A percentile compares a stretch with the other conserved stretches of the same genome.
Evolutionary conservation across 345 rosid species (phyloP).

Genomic region (Sisymbrium irio): DNA sequence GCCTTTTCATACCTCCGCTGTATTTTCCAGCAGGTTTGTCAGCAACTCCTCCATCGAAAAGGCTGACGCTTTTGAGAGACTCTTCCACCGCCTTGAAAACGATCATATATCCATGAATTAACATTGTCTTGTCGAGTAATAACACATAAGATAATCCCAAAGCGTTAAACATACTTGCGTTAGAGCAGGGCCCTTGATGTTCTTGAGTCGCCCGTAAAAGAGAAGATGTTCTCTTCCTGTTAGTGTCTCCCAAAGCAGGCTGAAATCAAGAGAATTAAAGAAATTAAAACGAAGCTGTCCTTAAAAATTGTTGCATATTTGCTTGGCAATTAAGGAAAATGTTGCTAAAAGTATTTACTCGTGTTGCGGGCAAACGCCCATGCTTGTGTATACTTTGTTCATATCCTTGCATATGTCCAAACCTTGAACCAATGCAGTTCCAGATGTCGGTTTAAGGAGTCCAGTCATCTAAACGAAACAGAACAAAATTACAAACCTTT

Average conservation of each 20-base stretch:
- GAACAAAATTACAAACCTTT: not conserved
- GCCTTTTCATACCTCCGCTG: conserved; percentile 98
- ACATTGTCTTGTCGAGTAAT: not conserved
- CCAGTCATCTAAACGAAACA: conserved; percentile 72
- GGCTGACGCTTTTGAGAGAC: conserved; percentile 71
- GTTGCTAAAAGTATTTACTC: conserved; percentile 47
- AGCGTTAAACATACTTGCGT: conserved; percentile 42
- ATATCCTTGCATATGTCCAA: conserved; percentile 65
- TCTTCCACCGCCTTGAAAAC: conserved; percentile 84
- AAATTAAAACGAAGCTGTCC: not conserved
- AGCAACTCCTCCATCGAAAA: conserved; percentile 78
- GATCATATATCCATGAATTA: conserved; percentile 11
- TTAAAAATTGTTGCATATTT: not conserved
- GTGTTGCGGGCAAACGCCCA: conserved; percentile 97
- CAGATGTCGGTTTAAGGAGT: conserved; percentile 73
- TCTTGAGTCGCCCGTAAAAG: conserved; percentile 94
- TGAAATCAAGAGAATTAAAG: conserved; percentile 34
- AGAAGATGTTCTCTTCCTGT: conserved; percentile 91
- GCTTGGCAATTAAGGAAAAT: conserved; percentile 6
- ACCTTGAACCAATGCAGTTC: conserved; percentile 77
- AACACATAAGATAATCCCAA: not conserved
- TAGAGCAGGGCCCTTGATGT: conserved; percentile 68
- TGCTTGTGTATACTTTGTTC: conserved; percentile 73
- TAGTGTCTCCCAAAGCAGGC: conserved; percentile 91
- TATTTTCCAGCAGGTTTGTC: conserved; percentile 87